Evolutionary conservation across 176 grass and related monocot species (phyloP).

Genomic region (Oryza officinalis): DNA sequence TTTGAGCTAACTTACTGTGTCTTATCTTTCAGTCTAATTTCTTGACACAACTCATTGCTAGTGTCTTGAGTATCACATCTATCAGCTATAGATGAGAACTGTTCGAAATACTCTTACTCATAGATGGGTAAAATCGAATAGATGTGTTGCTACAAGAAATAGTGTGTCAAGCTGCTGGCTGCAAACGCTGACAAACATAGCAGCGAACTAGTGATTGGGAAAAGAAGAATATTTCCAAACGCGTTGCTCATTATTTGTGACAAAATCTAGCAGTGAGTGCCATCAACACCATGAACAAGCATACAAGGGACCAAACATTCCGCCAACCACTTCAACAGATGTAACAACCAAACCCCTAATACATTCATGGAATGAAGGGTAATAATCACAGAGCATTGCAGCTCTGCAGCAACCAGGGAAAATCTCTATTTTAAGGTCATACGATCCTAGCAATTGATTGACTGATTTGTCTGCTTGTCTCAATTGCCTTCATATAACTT

Average conservation of each 20-base stretch:
- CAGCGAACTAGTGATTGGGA: background rate
- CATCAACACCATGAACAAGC: background rate
- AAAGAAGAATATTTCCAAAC: background rate
- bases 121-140: background rate
- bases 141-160: background rate
- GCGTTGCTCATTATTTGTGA: background rate
- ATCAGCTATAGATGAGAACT: background rate
- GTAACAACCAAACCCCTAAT: background rate
- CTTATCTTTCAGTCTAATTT: background rate
- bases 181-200: background rate
- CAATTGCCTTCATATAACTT: background rate
- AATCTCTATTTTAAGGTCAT: background rate
- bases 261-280: slow-evolving; percentile 2
- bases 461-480: background rate
- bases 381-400: slow-evolving; percentile 26
- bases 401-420: slow-evolving; percentile 1
- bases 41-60: background rate
- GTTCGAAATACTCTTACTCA: background rate
- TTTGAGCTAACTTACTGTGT: slow-evolving; percentile 6
- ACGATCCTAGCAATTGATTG: background rate
- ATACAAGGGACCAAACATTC: background rate
- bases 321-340: background rate
- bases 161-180: background rate
- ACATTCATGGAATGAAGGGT: background rate
- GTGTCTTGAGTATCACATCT: background rate